Conservation (phyloP, 768 basidiomycete species). For the Mycena belliarum region DNA sequence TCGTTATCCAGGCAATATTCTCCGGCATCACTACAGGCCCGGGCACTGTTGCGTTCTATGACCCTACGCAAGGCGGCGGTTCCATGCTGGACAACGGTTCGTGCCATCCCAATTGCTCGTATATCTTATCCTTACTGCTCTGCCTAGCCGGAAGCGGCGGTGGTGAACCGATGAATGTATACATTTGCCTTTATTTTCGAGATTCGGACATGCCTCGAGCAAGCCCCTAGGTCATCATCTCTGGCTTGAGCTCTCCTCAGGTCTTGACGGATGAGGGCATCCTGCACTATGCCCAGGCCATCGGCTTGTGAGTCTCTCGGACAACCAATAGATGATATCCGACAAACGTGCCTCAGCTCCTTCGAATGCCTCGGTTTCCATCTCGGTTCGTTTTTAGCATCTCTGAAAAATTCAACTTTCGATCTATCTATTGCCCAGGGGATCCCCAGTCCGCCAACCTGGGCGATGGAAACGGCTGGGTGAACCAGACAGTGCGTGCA, state of each 20-base stretch:
- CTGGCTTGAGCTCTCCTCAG: constrained; percentile 48
- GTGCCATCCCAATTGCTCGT: not conserved
- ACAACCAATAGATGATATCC: not conserved
- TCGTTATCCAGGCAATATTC: constrained; percentile 10
- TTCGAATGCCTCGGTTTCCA: constrained; percentile 70
- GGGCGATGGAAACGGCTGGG: constrained; percentile 65
- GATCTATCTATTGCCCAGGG: constrained; percentile 43
- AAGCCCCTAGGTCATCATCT: constrained; percentile 52
- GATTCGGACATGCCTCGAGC: not conserved
- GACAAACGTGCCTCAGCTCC: constrained; percentile 27
- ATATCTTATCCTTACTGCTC: not conserved
- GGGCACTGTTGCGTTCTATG: constrained; percentile 31
- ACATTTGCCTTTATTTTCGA: not conserved
- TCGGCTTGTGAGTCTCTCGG: constrained; percentile 48
- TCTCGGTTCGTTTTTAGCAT: not conserved
- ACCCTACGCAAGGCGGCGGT: constrained; percentile 39
- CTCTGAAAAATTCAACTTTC: constrained; percentile 51
- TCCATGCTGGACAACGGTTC: constrained; percentile 44
- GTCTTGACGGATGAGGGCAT: constrained; percentile 50
- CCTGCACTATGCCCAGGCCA: constrained; percentile 51
- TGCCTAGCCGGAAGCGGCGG: constrained; percentile 28
- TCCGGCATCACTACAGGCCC: not conserved
- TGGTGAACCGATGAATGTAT: constrained; percentile 50
- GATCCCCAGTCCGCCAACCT: constrained; percentile 60
- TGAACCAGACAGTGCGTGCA: constrained; percentile 35